Evolutionary conservation across 192 early-diverging fungal genomes (phyloP), one percentile per base, ranked within the genome.

Genomic region (Geosiphon pyriformis): DNA sequence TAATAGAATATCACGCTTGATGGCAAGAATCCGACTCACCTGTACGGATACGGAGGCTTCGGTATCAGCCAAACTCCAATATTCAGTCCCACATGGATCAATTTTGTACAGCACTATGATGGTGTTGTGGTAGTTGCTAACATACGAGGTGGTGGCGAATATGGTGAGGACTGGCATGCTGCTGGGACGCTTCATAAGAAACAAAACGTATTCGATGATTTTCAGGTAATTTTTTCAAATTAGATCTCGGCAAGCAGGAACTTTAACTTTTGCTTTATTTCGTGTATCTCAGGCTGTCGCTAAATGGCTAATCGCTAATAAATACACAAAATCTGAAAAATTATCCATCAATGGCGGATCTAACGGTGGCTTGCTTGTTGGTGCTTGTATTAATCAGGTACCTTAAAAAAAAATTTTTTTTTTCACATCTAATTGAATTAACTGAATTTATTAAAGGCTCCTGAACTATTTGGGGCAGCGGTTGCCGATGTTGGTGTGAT

Each of bases 171-270:
- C 7, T 82, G 80, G 80, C 79, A 80, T 65, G 47, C 70, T n/a
- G 73, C 67, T 18, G 89, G 88, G 23, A 74, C 70, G 34, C 59
- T 82, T n/a, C 46, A 60, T 29, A 85, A 85, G 35, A 91, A 88
- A 71, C 88, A 91, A 68, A 90, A 87, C 69, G 77, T 78, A 20
- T 88, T 88, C 77, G 87, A 88, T 65, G 89, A 91, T 65, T 91
- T 91, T 70, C 87, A 90, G 72, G 64, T 66, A 55, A 22, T n/a
- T n/a, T 17, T 23, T 26, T 65, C 4, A 26, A 26, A 1, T n/a
- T n/a, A n/a, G n/a, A n/a, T n/a, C n/a, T n/a, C n/a, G n/a, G n/a
- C n/a, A n/a, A n/a, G n/a, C n/a, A n/a, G n/a, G n/a, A n/a, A n/a
- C n/a, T n/a, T n/a, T n/a, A n/a, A n/a, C n/a, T n/a, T n/a, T n/a